These are phyloP conservation scores for Tetraselmis striata DNA, from an alignment of 139 green algal species.

Conservation along the genomic window DNA sequence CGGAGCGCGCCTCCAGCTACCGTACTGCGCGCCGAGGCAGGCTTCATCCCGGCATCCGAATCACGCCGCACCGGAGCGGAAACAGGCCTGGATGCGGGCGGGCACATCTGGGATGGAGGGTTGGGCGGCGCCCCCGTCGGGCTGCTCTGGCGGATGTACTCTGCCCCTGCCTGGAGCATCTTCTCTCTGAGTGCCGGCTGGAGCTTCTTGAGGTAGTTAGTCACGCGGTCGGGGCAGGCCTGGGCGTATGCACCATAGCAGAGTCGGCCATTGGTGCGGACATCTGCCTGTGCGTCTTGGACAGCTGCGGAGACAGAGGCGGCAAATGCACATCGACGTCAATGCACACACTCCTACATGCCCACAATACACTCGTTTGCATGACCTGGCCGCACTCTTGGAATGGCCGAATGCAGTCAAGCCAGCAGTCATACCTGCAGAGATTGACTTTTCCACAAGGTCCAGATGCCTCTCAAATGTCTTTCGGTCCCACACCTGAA, in stretches of 20 bases:
- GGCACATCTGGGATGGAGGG: too few relatives aligned
- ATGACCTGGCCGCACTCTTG: too few relatives aligned
- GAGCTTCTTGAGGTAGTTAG: constrained; percentile 32
- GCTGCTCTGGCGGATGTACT: not conserved
- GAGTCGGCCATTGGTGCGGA: constrained; percentile 27
- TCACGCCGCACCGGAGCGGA: not conserved
- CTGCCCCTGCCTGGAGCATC: constrained; percentile 16
- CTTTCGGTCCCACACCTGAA: constrained; percentile 44
- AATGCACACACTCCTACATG: too few relatives aligned
- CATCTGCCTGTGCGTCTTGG: constrained; percentile 40
- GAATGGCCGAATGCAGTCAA: too few relatives aligned
- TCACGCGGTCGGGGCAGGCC: constrained; percentile 19
- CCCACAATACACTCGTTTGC: too few relatives aligned
- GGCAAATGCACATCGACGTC: too few relatives aligned
- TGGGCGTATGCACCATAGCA: constrained; percentile 43
- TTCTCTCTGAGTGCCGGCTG: constrained; percentile 40
- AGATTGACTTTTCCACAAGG: constrained; percentile 37
- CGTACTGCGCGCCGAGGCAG: not conserved
- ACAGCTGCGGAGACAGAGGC: too few relatives aligned
- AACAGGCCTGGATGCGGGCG: not conserved
- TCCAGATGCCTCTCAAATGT: constrained; percentile 31
- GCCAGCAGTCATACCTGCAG: not conserved
- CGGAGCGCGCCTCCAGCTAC: not conserved
- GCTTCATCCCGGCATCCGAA: not conserved
- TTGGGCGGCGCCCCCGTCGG: too few relatives aligned